phyloP scores from a whole-genome alignment of 2,329 filamentous ascomycete species.

The Tolypocladium pustulatum region DNA sequence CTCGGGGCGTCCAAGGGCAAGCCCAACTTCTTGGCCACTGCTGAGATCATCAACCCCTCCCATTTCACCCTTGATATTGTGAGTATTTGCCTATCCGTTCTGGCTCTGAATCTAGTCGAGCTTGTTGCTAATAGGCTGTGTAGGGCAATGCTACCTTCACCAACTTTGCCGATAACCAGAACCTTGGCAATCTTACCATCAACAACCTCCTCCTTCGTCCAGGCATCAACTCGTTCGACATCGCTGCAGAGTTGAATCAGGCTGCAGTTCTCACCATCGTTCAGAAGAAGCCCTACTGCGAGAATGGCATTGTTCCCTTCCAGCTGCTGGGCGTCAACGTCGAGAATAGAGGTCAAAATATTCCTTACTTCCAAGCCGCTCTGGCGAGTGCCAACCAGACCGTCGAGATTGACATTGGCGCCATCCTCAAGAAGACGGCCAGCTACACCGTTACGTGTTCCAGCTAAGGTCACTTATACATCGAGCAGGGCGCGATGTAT shows the following conservation, averaged over 20 bases:
- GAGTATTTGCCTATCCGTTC: constrained; percentile 16
- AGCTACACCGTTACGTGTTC: constrained; percentile 16
- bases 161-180: constrained; percentile 39
- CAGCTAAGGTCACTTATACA: neutral
- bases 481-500: neutral
- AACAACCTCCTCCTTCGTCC: constrained; percentile 47
- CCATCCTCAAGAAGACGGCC: constrained; percentile 25
- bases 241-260: constrained; percentile 45
- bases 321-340: constrained; percentile 42
- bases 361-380: constrained; percentile 46
- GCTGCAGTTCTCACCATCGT: constrained; percentile 28
- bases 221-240: constrained; percentile 44
- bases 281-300: constrained; percentile 37
- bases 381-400: constrained; percentile 40
- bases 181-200: constrained; percentile 47
- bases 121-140: neutral
- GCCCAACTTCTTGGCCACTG: constrained; percentile 51
- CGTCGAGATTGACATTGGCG: constrained; percentile 39
- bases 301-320: constrained; percentile 43
- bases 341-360: constrained; percentile 35
- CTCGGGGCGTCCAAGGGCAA: constrained; percentile 27
- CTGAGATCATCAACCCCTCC: constrained; percentile 53
- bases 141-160: constrained; percentile 54
- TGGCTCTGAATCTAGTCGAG: neutral
- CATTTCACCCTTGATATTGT: constrained; percentile 54